phyloP scores from a whole-genome alignment of 2,329 filamentous ascomycete genomes.

The Botrytis byssoidea region DNA sequence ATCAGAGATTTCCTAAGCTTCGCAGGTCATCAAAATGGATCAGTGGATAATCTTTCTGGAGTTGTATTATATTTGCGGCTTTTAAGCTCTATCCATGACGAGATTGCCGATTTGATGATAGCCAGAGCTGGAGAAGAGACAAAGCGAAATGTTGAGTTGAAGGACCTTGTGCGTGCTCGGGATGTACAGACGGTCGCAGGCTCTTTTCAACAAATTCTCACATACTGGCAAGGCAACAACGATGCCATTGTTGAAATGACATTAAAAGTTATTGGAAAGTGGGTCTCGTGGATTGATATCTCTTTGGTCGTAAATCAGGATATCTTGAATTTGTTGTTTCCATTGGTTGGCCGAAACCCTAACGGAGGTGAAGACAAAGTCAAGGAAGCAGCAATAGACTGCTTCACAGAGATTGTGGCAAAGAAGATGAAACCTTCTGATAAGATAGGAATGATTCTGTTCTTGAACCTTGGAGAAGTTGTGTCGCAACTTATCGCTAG shows the following conservation, averaged over 20 bases:
- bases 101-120: slow-evolving; percentile 91
- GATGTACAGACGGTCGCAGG: slow-evolving; percentile 85
- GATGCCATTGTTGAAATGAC: slow-evolving; percentile 81
- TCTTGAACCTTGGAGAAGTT: slow-evolving; percentile 83
- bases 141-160: slow-evolving; percentile 83
- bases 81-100: slow-evolving; percentile 87
- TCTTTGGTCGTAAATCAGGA: slow-evolving; percentile 85
- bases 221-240: slow-evolving; percentile 64
- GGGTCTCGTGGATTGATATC: slow-evolving; percentile 99
- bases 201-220: slow-evolving; percentile 89
- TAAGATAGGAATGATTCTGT: slow-evolving; percentile 91
- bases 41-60: slow-evolving; percentile 67
- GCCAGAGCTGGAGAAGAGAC: slow-evolving; percentile 74
- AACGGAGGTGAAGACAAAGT: slow-evolving; percentile 69
- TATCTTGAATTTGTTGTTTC: slow-evolving; percentile 81
- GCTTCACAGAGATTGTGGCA: slow-evolving; percentile 90
- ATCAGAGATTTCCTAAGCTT: slow-evolving; percentile 85
- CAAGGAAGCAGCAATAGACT: slow-evolving; percentile 87
- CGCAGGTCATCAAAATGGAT: slow-evolving; percentile 61
- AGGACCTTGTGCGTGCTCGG: slow-evolving; percentile 81
- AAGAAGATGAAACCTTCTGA: slow-evolving; percentile 97
- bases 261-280: slow-evolving; percentile 88
- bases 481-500: slow-evolving; percentile 83
- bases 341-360: slow-evolving; percentile 75
- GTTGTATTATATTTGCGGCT: slow-evolving; percentile 87